Evolutionary conservation across 2,329 filamentous ascomycete genomes (phyloP).

Genomic region (Diaporthe nobilis): DNA sequence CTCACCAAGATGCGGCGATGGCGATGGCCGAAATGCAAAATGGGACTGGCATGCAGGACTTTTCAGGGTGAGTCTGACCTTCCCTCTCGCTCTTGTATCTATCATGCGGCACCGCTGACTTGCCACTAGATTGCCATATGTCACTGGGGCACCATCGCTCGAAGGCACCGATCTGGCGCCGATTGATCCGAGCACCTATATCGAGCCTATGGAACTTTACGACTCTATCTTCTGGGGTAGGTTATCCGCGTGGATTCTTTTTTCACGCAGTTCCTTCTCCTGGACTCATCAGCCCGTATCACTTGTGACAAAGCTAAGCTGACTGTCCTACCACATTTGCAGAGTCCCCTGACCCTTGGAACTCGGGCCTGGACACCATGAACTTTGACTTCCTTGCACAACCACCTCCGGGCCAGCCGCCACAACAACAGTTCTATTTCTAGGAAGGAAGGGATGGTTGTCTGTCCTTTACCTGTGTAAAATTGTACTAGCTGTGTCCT

Average conservation of each 20-base stretch:
- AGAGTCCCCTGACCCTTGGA: constrained; percentile 74
- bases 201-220: constrained; percentile 78
- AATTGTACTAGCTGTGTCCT: background rate
- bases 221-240: constrained; percentile 78
- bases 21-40: constrained; percentile 78
- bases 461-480: background rate
- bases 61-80: constrained; percentile 53
- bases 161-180: constrained; percentile 61
- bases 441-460: constrained; percentile 46
- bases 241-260: constrained; percentile 47
- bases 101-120: background rate
- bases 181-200: constrained; percentile 69
- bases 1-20: constrained; percentile 73
- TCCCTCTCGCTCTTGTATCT: background rate
- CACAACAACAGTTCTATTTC: constrained; percentile 70
- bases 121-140: constrained; percentile 24
- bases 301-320: background rate
- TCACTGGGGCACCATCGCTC: constrained; percentile 48
- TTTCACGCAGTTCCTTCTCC: too few relatives aligned
- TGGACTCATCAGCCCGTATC: background rate
- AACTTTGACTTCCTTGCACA: constrained; percentile 74
- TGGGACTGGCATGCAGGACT: constrained; percentile 63
- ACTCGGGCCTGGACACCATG: constrained; percentile 68
- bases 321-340: constrained; percentile 5
- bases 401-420: constrained; percentile 70